Conservation (phyloP, 2,329 filamentous ascomycete species). For the Nemania abortiva region DNA sequence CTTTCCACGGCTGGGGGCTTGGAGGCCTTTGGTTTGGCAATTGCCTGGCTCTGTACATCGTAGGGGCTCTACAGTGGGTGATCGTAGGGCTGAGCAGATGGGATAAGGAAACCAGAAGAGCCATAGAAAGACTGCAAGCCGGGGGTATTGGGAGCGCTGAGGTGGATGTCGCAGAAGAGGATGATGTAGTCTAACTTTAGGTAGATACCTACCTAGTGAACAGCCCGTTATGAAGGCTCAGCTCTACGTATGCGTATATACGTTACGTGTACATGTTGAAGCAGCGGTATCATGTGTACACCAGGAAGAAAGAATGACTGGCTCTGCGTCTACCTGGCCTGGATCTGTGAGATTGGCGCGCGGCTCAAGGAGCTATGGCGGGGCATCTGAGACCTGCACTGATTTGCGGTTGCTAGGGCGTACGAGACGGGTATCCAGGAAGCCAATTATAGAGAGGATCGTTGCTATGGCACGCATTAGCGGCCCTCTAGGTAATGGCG, state of each 20-base stretch:
- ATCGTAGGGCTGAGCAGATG: conserved; percentile 84
- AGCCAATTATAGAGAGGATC: conserved; percentile 21
- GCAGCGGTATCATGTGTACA: neutral
- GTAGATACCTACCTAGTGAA: conserved; percentile 5
- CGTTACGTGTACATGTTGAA: too few species aligned
- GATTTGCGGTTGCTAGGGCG: conserved; percentile 18
- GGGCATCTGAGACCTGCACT: neutral
- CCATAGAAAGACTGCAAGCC: conserved; percentile 76
- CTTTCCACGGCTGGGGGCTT: conserved; percentile 87
- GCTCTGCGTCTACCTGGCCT: neutral
- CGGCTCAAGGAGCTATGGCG: conserved; percentile 13
- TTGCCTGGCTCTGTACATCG: conserved; percentile 83
- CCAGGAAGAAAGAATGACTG: neutral
- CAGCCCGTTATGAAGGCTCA: conserved; percentile 13
- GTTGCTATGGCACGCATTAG: conserved; percentile 37
- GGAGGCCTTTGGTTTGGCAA: conserved; percentile 86
- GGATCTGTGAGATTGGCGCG: conserved; percentile 18
- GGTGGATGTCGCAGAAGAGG: conserved; percentile 4
- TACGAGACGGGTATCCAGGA: neutral
- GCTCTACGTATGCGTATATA: neutral
- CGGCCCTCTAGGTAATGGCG: conserved; percentile 10
- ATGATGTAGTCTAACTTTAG: neutral
- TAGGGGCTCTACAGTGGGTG: conserved; percentile 81
- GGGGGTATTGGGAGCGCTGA: conserved; percentile 39
- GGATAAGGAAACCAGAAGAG: conserved; percentile 78